These are phyloP conservation scores for Bolboschoenoplectus hybrid DNA, from an alignment of 202 grass and related monocot genomes.

Conservation along the genomic window DNA sequence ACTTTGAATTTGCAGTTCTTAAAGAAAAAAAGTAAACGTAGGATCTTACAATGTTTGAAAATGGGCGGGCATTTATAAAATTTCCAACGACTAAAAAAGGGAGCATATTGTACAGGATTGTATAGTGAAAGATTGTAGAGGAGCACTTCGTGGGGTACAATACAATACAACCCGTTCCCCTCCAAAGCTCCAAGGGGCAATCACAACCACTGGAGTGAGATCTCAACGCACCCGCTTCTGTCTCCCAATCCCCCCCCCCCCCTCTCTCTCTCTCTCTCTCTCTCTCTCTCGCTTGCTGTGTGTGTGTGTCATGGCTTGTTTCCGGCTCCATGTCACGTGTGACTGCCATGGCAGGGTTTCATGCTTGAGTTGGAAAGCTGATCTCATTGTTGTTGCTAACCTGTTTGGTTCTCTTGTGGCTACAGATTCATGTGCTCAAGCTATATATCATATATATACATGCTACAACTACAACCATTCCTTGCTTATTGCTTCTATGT, in stretches of 20 bases:
- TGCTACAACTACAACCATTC: background rate
- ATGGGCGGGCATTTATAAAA: background rate
- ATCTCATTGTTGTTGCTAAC: constrained; percentile 19
- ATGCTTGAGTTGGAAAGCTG: constrained; percentile 38
- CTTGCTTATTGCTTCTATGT: background rate
- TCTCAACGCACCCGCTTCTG: constrained; percentile 25
- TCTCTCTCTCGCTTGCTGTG: background rate
- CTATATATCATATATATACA: background rate
- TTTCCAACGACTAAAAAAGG: background rate
- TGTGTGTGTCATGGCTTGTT: constrained; percentile 4
- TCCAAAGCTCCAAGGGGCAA: constrained; percentile 15
- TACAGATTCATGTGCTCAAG: background rate
- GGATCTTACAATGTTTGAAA: no score
- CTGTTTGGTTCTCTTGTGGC: constrained; percentile 12
- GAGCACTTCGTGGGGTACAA: background rate
- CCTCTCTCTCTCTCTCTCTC: background rate
- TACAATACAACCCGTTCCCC: constrained; percentile 24
- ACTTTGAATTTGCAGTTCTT: no score
- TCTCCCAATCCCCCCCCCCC: background rate
- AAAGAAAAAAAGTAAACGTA: no score
- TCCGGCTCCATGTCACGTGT: constrained; percentile 29
- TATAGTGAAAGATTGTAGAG: background rate
- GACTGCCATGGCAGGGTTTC: background rate
- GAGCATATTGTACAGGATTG: background rate
- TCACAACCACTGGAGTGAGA: constrained; percentile 11